phyloP scores from a whole-genome alignment of 768 basidiomycete species.

The Boletus subcaerulescens region DNA sequence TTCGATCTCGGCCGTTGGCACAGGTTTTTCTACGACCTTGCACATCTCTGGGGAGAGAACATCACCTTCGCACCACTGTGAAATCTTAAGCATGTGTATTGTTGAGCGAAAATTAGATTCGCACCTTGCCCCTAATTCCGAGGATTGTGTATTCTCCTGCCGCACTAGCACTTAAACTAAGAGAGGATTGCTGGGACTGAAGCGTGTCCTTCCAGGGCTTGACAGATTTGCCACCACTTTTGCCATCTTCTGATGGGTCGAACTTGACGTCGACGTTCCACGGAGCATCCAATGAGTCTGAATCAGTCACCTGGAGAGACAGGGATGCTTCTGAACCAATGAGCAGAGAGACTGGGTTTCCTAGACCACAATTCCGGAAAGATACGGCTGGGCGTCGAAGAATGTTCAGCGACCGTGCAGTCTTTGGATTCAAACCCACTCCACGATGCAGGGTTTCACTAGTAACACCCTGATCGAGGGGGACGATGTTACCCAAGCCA shows the following conservation, averaged over 20 bases:
- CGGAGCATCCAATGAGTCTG: constrained; percentile 62
- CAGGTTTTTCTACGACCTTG: constrained; percentile 68
- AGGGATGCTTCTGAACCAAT: constrained; percentile 65
- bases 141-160: constrained; percentile 79
- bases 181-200: constrained; percentile 45
- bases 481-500: constrained; percentile 73
- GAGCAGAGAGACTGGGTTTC: constrained; percentile 64
- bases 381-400: constrained; percentile 68
- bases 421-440: constrained; percentile 40
- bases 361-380: constrained; percentile 74
- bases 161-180: constrained; percentile 49
- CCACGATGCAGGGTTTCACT: constrained; percentile 20
- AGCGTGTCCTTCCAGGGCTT: constrained; percentile 66
- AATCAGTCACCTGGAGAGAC: constrained; percentile 48
- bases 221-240: constrained; percentile 37
- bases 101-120: not conserved
- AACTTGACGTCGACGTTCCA: constrained; percentile 67
- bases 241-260: constrained; percentile 46
- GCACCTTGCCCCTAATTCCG: constrained; percentile 66
- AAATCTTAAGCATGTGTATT: constrained; percentile 3
- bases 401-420: constrained; percentile 62
- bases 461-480: constrained; percentile 36
- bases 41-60: constrained; percentile 83
- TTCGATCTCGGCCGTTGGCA: constrained; percentile 80
- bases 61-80: constrained; percentile 72